Evolutionary conservation across 208 protist genomes (phyloP).

Genomic region (Strigomonas culicis): DNA sequence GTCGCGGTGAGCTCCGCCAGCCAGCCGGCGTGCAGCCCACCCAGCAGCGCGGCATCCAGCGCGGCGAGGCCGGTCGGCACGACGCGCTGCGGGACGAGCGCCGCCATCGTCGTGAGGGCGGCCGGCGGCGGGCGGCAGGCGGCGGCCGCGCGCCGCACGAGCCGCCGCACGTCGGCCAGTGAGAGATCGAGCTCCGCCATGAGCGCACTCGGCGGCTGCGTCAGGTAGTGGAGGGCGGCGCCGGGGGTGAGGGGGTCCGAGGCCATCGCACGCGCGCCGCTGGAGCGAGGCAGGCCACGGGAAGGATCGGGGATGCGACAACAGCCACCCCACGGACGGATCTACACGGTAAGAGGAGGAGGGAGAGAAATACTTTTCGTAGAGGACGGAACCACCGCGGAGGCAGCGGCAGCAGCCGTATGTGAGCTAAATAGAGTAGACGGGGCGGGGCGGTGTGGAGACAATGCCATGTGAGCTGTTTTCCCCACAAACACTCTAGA

Average conservation of each 20-base stretch:
- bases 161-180: background rate
- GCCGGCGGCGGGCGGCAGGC: background rate
- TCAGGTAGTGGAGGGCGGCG: background rate
- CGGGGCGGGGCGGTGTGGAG: no score
- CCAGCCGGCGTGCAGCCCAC: slow-evolving; percentile 11
- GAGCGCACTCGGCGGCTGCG: background rate
- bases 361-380: background rate
- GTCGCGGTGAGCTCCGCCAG: slow-evolving; percentile 13
- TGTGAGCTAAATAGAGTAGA: no score
- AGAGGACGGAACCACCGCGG: no score
- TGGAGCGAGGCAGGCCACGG: background rate
- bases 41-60: slow-evolving; percentile 4
- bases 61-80: background rate
- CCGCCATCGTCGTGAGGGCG: no score
- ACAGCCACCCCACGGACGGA: background rate
- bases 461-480: no score
- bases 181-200: background rate
- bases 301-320: no score
- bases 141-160: background rate
- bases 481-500: no score
- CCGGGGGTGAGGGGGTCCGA: no score
- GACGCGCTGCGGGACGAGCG: no score
- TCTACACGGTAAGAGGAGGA: background rate
- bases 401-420: no score
- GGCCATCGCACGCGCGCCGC: no score